phyloP scores from a whole-genome alignment of 129 eudicot genomes.

The Flaveria bidentis region DNA sequence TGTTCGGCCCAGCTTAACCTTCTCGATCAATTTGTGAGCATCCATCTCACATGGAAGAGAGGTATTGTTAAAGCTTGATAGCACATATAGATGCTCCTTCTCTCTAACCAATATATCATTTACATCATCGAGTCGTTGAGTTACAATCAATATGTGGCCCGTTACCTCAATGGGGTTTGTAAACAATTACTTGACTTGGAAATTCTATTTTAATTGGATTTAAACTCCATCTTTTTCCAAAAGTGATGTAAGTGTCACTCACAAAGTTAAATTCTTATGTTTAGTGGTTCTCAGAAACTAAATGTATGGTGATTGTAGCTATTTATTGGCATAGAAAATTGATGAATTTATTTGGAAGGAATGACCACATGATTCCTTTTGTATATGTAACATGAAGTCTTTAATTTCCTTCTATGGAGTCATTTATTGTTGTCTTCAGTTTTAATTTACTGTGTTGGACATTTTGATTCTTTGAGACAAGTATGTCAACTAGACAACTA shows the following conservation, averaged over 20 bases:
- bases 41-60: slow-evolving; percentile 17
- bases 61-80: slow-evolving; percentile 25
- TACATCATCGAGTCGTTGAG: slow-evolving; percentile 4
- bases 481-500: not conserved
- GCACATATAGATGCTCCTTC: slow-evolving; percentile 22
- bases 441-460: slow-evolving; percentile 16
- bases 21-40: slow-evolving; percentile 11
- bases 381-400: slow-evolving; percentile 10
- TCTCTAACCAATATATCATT: slow-evolving; percentile 24
- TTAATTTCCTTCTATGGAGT: slow-evolving; percentile 1
- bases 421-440: slow-evolving; percentile 8
- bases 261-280: slow-evolving; percentile 13
- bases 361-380: slow-evolving; percentile 22
- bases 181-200: not conserved
- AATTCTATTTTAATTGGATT: slow-evolving; percentile 8
- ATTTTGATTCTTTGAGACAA: slow-evolving; percentile 9
- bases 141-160: slow-evolving; percentile 13
- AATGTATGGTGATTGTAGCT: slow-evolving; percentile 18
- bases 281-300: slow-evolving; percentile 17
- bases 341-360: slow-evolving; percentile 13
- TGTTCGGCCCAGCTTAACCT: slow-evolving; percentile 25
- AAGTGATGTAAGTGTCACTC: slow-evolving; percentile 14
- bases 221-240: not conserved
- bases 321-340: not conserved
- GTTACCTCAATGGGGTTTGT: slow-evolving; percentile 5